These are phyloP conservation scores for Yamadazyma friedrichii DNA, from an alignment of 1,139 yeast species.

Conservation along the genomic window DNA sequence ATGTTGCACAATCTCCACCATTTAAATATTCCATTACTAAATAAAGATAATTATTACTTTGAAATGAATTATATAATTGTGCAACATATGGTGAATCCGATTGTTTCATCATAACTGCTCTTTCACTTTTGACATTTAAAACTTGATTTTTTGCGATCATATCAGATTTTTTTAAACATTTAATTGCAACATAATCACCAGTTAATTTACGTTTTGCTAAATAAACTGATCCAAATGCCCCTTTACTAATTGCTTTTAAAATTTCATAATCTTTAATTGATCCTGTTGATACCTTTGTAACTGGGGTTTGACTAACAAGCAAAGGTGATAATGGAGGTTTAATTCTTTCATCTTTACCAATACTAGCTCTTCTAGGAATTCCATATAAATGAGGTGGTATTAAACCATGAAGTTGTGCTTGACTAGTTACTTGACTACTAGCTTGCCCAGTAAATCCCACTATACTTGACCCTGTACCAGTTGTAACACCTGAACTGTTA, in stretches of 20 bases:
- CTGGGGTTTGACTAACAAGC: constrained; percentile 59
- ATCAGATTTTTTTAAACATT: constrained; percentile 89
- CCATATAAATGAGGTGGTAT: constrained; percentile 1
- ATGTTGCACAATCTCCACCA: constrained; percentile 94
- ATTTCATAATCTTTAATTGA: constrained; percentile 88
- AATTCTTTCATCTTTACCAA: constrained; percentile 4
- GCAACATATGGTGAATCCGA: constrained; percentile 94
- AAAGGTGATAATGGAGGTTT: constrained; percentile 82
- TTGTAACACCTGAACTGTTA: constrained; percentile 1
- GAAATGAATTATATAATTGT: constrained; percentile 83
- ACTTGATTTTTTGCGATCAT: constrained; percentile 98
- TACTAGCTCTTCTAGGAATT: constrained; percentile 1
- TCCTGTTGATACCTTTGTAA: constrained; percentile 54
- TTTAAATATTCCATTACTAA: constrained; percentile 95
- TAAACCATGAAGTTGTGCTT: neutral
- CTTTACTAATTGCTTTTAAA: constrained; percentile 90
- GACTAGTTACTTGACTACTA: neutral
- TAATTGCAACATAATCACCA: constrained; percentile 94
- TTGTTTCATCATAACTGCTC: constrained; percentile 97
- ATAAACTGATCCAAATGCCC: constrained; percentile 96
- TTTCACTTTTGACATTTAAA: constrained; percentile 87
- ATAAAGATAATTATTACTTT: constrained; percentile 81
- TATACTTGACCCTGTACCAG: neutral
- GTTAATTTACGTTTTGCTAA: constrained; percentile 79
- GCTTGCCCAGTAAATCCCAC: neutral